Evolutionary conservation across 2,329 filamentous ascomycete genomes (phyloP).

Genomic region (Metarhizium sp.): DNA sequence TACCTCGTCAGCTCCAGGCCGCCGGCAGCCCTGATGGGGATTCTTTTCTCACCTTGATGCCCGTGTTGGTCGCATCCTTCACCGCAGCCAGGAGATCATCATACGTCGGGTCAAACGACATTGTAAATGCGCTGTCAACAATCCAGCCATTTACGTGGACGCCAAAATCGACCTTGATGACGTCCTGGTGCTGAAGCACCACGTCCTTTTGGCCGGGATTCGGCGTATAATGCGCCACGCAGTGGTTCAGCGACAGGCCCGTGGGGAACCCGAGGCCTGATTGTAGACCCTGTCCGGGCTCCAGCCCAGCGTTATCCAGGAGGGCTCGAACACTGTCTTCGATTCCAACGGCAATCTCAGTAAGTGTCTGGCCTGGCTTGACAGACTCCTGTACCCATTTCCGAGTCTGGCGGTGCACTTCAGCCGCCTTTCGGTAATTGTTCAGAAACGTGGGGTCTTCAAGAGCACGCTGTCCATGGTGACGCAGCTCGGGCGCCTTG

Average conservation of each 20-base stretch:
- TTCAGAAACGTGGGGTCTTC: slow-evolving; percentile 50
- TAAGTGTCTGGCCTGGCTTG: slow-evolving; percentile 67
- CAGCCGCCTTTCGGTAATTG: slow-evolving; percentile 70
- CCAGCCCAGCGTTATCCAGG: slow-evolving; percentile 62
- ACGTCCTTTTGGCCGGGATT: slow-evolving; percentile 68
- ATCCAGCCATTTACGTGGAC: slow-evolving; percentile 70
- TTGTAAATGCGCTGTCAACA: slow-evolving; percentile 68
- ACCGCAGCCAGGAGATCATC: slow-evolving; percentile 64
- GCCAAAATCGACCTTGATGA: slow-evolving; percentile 71
- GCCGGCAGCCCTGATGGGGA: not conserved
- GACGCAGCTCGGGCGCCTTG: not conserved
- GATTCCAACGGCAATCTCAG: slow-evolving; percentile 71
- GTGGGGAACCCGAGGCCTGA: slow-evolving; percentile 78
- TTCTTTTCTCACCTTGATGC: slow-evolving; percentile 45
- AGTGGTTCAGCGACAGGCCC: slow-evolving; percentile 70
- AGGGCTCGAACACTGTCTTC: slow-evolving; percentile 69
- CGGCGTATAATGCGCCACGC: slow-evolving; percentile 73
- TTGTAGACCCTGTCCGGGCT: slow-evolving; percentile 64
- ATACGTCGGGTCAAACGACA: slow-evolving; percentile 62
- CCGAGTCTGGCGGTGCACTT: slow-evolving; percentile 72
- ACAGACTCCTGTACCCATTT: slow-evolving; percentile 70
- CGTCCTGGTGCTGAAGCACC: slow-evolving; percentile 57
- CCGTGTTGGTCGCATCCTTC: slow-evolving; percentile 70
- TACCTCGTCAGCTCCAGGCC: slow-evolving; percentile 5
- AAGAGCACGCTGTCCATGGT: slow-evolving; percentile 13